Conservation (phyloP, 2,329 filamentous ascomycete species). For the Penicillium sp. region DNA sequence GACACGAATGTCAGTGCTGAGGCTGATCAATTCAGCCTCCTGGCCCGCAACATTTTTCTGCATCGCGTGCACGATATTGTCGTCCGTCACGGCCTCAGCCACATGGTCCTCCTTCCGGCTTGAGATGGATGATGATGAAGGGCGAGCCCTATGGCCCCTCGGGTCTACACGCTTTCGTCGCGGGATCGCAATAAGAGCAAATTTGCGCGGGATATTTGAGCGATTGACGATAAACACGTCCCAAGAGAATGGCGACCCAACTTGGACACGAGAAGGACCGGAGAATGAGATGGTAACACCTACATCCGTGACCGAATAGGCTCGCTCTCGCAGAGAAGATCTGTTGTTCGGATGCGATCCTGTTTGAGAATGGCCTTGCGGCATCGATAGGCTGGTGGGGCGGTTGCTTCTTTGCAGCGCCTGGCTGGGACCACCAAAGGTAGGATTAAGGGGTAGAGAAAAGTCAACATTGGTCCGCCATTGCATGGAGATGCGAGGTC, state of each 20-base stretch:
- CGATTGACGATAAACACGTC: conserved; percentile 62
- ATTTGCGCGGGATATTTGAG: conserved; percentile 54
- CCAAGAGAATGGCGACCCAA: conserved; percentile 58
- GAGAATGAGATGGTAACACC: conserved; percentile 59
- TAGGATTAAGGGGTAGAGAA: conserved; percentile 49
- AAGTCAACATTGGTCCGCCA: conserved; percentile 54
- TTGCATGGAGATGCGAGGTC: conserved; percentile 49
- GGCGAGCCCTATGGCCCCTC: conserved; percentile 46
- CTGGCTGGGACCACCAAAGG: conserved; percentile 48
- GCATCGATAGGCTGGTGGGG: conserved; percentile 46
- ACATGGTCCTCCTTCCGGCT: conserved; percentile 40
- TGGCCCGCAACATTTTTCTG: conserved; percentile 53
- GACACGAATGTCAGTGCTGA: conserved; percentile 60
- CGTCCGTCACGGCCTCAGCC: conserved; percentile 57
- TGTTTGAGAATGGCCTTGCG: conserved; percentile 18
- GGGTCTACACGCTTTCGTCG: conserved; percentile 47
- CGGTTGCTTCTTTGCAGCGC: conserved; percentile 49
- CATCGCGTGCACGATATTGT: conserved; percentile 58
- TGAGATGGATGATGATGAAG: conserved; percentile 48
- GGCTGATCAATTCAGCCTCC: conserved; percentile 55
- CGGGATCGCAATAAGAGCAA: conserved; percentile 57
- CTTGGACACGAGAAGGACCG: conserved; percentile 50
- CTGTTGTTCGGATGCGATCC: conserved; percentile 28
- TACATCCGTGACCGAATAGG: conserved; percentile 42
- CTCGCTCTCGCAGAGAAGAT: conserved; percentile 39